Evolutionary conservation across 2,329 filamentous ascomycete genomes (phyloP).

Genomic region (Ceratocystis cacaofunesta): DNA sequence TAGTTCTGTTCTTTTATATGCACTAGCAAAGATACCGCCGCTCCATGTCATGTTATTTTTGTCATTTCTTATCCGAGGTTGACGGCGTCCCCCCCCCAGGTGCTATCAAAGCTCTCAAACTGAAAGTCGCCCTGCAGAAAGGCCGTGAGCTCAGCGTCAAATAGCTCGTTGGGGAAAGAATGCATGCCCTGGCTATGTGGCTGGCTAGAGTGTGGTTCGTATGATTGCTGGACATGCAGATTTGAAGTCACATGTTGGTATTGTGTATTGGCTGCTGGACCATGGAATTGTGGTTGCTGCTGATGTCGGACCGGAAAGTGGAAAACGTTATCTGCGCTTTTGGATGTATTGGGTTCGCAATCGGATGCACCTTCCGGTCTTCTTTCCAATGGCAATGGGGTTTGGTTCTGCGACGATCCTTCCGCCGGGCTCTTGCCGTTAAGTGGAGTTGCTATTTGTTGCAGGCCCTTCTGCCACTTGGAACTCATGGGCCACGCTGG

Average conservation of each 20-base stretch:
- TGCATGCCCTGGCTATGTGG: neutral
- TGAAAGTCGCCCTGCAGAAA: constrained; percentile 13
- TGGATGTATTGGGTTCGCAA: neutral
- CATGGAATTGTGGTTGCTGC: neutral
- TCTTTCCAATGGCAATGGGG: neutral
- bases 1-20: too few relatives aligned
- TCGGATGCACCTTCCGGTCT: neutral
- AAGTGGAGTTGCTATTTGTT: constrained; percentile 19
- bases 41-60: neutral
- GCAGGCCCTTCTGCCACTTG: constrained; percentile 19
- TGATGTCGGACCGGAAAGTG: neutral
- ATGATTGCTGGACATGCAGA: neutral
- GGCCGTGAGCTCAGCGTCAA: constrained; percentile 13
- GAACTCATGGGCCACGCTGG: constrained; percentile 21
- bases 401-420: neutral
- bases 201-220: neutral
- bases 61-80: neutral
- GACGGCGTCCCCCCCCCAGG: neutral
- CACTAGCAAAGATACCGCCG: neutral
- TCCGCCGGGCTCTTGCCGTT: constrained; percentile 13
- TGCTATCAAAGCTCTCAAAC: constrained; percentile 9
- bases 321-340: neutral
- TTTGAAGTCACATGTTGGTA: neutral
- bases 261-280: neutral
- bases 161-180: constrained; percentile 14